Evolutionary conservation across 1,139 yeast species (phyloP), one percentile per base, ranked within the genome.

Genomic region (Scheffersomyces illinoinensis): DNA sequence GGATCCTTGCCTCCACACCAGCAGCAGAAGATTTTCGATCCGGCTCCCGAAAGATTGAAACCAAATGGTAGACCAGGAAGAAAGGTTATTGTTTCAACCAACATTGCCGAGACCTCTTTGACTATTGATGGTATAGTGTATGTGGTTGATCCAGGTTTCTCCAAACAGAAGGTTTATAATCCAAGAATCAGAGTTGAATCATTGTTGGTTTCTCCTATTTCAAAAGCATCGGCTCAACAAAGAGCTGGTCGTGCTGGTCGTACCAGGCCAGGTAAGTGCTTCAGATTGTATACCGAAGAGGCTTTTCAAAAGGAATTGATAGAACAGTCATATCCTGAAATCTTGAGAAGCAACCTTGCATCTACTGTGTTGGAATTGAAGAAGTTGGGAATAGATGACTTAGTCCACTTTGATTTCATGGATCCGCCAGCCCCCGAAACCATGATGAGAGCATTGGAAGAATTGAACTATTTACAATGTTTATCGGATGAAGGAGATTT

Each of bases 341-440:
- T 95, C 73, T 81, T 95, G 71, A 84, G 99, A 70, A 88, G 95
- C 60, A 95, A 95, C 75, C 83, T 95, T 69, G 90, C 98, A 20
- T 90, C 93, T 51, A 95, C 98, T 0, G 98, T 95, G 39, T 79
- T 95, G 62, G 97, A 95, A 73, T 82, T 95, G 74, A 95, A 95
- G 74, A 95, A 95, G 75, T 83, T 95, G 61, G 98, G 98, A 21
- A 85, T 95, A 65, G 97, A 95, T 71, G 99, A 95, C 75, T 85
- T 95, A 71, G 99, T 95, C 46, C 98, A 95, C 75, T 95, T 95
- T 71, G 99, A 95, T 74, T 95, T 95, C 70, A 95, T 95, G 97
- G 99, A 95, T 71, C 98, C 99, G 8, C 99, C 99, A n/a, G 98
- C 99, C 0, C 98, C 98, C 5, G 99, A 95, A 75, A 95, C 99